Evolutionary conservation across 192 early-diverging fungal species (phyloP), one percentile per base, ranked within the genome.

Genomic region (Coemansia sp.): DNA sequence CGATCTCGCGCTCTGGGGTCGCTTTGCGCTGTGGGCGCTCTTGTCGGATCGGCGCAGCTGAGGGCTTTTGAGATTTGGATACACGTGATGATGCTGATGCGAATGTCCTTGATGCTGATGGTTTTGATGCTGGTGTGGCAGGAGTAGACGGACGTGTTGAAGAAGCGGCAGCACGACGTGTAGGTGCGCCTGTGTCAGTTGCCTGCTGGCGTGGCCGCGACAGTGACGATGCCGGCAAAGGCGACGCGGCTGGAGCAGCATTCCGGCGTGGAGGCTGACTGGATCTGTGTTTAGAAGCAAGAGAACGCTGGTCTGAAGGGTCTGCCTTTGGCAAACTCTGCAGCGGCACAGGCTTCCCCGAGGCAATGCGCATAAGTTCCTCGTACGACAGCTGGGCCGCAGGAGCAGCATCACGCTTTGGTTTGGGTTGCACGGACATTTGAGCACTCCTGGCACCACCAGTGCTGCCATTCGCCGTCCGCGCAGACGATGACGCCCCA

Each of bases 331-430:
- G 9, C 37, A 38, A 12, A 8, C 22, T 14, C 7, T 19, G 55
- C 55, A 37, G 19, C 4, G 19, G 50, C 5, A 50, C 38, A 5
- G 63, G 45, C 12, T 72, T 59, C n/a, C 68, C 68, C n/a, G 71
- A 70, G 7, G 79, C 79, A 67, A 82, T 77, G 6, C 63, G 65
- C 79, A 82, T 76, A 59, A 82, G 79, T 70, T 82, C 60, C 3
- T 75, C 63, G 20, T 77, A 82, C 14, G 75, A 77, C n/a, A 82
- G 55, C 5, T 54, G 58, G 61, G 65, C 65, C 7, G 71, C 41
- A 7, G 17, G 16, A 5, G 57, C 32, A 5, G 55, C 14, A 1
- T 20, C 13, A 1, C 51, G 68, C 19, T 46, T 70, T 2, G 61
- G 39, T 12, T 58, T 32, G 20, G 69, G 41, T 12, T 22, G n/a